Evolutionary conservation across 768 basidiomycete species (phyloP).

Genomic region (Paxillus ammoniavirescens): DNA sequence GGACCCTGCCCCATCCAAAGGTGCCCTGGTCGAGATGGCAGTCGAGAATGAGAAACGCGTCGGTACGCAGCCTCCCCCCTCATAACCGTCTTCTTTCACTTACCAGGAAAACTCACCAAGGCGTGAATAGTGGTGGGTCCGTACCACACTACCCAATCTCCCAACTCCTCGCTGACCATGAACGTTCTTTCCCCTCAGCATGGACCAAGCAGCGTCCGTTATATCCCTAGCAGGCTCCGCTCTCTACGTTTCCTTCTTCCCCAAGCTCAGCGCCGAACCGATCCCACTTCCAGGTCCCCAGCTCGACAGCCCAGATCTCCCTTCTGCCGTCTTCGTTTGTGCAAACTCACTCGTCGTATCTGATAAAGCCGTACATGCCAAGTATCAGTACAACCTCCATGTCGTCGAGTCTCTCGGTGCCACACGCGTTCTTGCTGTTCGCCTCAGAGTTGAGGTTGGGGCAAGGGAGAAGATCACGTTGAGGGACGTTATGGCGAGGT

Average conservation of each 20-base stretch:
- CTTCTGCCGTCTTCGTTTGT: constrained; percentile 24
- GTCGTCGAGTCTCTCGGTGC: constrained; percentile 89
- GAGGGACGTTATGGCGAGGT: constrained; percentile 63
- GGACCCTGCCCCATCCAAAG: constrained; percentile 45
- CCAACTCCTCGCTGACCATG: constrained; percentile 8
- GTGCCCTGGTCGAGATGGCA: constrained; percentile 72
- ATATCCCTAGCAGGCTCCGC: constrained; percentile 70
- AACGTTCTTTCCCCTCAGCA: constrained; percentile 39
- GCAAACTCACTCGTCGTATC: constrained; percentile 68
- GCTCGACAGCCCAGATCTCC: constrained; percentile 23
- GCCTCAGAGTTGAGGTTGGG: constrained; percentile 46
- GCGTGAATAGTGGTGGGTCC: constrained; percentile 78
- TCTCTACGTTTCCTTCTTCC: constrained; percentile 81
- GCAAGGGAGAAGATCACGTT: constrained; percentile 53
- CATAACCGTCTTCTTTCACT: neutral
- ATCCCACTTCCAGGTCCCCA: constrained; percentile 54
- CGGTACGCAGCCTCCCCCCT: constrained; percentile 36
- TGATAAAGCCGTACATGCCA: constrained; percentile 76
- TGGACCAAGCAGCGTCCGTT: constrained; percentile 91
- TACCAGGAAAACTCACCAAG: constrained; percentile 20
- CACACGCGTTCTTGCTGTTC: constrained; percentile 67
- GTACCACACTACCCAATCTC: constrained; percentile 13
- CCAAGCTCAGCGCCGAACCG: constrained; percentile 61
- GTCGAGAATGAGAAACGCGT: constrained; percentile 86
- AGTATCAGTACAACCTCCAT: constrained; percentile 81